phyloP scores from a whole-genome alignment of 371 early-diverging fungal genomes.

The Smittium culicis region DNA sequence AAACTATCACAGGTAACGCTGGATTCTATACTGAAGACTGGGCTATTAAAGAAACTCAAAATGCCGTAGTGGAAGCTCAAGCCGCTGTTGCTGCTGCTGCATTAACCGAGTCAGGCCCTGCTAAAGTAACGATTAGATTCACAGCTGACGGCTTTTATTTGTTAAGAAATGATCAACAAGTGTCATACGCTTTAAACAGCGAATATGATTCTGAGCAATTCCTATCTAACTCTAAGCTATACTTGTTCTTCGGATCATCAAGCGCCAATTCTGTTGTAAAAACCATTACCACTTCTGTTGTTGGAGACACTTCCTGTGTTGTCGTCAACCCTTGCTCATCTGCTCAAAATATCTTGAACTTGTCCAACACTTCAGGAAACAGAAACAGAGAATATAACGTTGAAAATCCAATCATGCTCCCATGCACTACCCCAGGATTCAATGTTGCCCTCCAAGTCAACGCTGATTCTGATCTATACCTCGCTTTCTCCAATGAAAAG shows the following conservation, averaged over 20 bases:
- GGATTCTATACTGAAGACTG: neutral
- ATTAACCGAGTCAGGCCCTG: too few relatives aligned
- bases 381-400: neutral
- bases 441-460: neutral
- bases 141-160: neutral
- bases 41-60: neutral
- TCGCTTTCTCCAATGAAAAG: neutral
- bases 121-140: neutral
- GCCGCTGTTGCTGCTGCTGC: too few relatives aligned
- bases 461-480: conserved; percentile 1
- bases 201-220: neutral
- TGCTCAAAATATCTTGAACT: neutral
- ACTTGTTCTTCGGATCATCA: too few relatives aligned
- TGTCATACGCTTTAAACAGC: neutral
- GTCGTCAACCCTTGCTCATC: too few relatives aligned
- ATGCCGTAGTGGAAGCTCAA: too few relatives aligned
- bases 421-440: neutral
- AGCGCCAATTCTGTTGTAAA: neutral
- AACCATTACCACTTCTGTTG: neutral
- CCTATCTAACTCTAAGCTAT: too few relatives aligned
- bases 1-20: neutral
- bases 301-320: too few relatives aligned
- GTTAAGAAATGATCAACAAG: neutral
- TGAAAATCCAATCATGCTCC: neutral
- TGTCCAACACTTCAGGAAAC: neutral